Base-by-base conservation (phyloP, 148 eudicot species). In the Vaccinium corymbosum region DNA sequence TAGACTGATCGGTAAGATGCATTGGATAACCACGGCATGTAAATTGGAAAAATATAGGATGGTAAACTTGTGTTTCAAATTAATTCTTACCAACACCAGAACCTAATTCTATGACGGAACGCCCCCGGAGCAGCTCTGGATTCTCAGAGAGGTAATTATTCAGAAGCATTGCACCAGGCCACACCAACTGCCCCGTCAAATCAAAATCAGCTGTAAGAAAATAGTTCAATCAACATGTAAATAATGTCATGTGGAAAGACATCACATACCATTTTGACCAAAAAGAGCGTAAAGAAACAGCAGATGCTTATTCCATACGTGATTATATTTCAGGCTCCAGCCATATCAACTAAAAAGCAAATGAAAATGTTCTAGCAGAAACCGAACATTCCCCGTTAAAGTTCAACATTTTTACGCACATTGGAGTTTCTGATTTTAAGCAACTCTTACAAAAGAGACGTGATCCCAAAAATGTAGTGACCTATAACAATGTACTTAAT, bases 131-230 rank as follows among this genome's bases (percentile, higher is more conserved):
- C 62, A 91, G 85, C 77, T 91, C 97, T 79, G 93, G 89, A 87
- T 93, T 92, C 86, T 86, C 86, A 17, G 95, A 92, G 55, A 96
- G 90, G 85, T 92, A 94, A 78, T 91, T 89, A 87, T 96, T 96
- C 87, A 96, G 78, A 52, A 94, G 84, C 82, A 88, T 91, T 46
- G 99, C 99, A 22, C 98, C 98, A 85, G 99, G 99, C 99, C 99
- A 96, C 38, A 96, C 98, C 90, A 94, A 83, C 88, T 96, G 99
- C 81, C 99, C 99, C 53, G 99, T 96, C 84, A 96, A 88, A 92
- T 96, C 99, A 89, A 93, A 96, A 91, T 96, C 98, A 92, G 98
- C 98, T 93, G 95, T 80, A 80, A 86, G 56, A 87, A n/a, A 72
- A 80, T 27, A 86, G 59, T 68, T 29, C 59, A 81, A 49, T 14